Evolutionary conservation across 257 asterid species (phyloP).

Genomic region (Paraleonurus japonicus): DNA sequence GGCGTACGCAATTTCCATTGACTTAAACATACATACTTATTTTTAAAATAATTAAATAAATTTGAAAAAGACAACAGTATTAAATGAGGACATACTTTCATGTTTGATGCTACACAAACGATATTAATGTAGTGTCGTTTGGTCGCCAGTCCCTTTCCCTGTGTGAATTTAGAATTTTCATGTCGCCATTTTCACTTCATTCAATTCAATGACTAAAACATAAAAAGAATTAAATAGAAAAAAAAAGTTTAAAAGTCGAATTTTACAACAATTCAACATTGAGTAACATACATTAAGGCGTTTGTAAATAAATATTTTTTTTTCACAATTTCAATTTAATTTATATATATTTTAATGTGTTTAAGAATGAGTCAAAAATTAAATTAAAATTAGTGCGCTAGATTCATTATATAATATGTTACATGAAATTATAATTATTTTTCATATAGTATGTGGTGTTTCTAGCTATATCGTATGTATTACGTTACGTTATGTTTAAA

Average conservation of each 20-base stretch:
- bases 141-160: constrained; percentile 25
- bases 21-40: neutral
- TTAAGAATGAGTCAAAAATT: no score
- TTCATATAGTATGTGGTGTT: no score
- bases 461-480: no score
- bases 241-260: neutral
- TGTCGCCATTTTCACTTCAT: constrained; percentile 33
- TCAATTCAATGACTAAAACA: neutral
- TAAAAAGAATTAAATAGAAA: no score
- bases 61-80: neutral
- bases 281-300: no score
- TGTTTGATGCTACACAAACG: neutral
- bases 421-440: no score
- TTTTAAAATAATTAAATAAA: neutral
- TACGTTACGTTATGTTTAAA: no score
- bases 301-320: no score
- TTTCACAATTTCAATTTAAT: no score
- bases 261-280: neutral
- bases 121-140: constrained; percentile 1
- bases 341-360: no score
- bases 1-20: constrained; percentile 7
- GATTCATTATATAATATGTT: no score
- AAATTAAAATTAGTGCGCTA: no score
- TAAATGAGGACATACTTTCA: constrained; percentile 19
- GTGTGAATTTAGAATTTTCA: neutral